Base-by-base conservation (phyloP, 768 basidiomycete species). In the Trametes meyenii region DNA sequence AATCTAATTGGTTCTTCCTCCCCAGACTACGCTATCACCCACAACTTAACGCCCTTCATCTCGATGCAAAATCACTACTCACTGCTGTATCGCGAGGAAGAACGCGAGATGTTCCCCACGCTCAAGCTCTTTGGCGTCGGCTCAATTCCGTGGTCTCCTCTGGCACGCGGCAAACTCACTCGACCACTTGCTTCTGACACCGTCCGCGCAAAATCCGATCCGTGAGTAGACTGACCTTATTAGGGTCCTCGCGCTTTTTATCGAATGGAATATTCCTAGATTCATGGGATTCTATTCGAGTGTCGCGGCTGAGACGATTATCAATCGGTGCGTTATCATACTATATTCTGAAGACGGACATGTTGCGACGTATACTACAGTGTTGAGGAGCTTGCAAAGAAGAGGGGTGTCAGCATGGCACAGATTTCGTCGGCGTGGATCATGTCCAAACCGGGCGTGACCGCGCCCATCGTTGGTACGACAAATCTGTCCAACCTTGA, bases 31-130 rank as follows among this genome's bases (percentile, higher is more conserved):
- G 79, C 79, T 2, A 73, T 79, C 58, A 62, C 68, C 17, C 72
- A 80, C 66, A 71, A 69, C 19, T 66, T 75, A 12, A 83, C 81
- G 3, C 82, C 80, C 3, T 86, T 87, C 73, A 82, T 85, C 72
- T 81, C 82, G 14, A 86, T 87, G 85, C 84, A 87, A 71, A 84
- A 86, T 71, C 80, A 83, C 66, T 81, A 86, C 68, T 80, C 69
- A 55, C 75, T 84, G 4, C 45, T 84, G 46, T 86, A 87, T 66
- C 79, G 85, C 48, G 86, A 87, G 68, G 85, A 87, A 66, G 85
- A 84, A 65, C 76, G 78, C 13, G 82, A 83, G 66, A 82, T 83
- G 81, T 79, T 84, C 64, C 85, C 85, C 0, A 75, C 75, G 5
- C 71, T 80, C 50, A 71, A 74, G 66, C 71, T 74, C 16, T 71